Evolutionary conservation across 768 basidiomycete species (phyloP).

Genomic region (Ephemerocybe angulata): DNA sequence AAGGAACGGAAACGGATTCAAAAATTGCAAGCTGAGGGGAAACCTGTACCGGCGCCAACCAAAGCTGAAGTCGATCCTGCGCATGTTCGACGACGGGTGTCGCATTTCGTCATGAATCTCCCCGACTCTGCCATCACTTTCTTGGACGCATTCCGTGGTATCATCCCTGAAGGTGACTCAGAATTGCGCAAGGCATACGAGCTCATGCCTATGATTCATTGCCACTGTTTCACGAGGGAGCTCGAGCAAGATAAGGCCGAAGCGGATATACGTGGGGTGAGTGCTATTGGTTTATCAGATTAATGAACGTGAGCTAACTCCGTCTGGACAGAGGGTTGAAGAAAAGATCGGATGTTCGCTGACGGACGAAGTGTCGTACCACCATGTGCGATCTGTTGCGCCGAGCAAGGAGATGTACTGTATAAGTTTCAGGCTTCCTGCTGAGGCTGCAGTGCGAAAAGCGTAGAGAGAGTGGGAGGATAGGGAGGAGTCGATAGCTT

Average conservation of each 20-base stretch:
- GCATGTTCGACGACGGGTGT: slow-evolving; percentile 47
- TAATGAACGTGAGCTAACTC: slow-evolving; percentile 8
- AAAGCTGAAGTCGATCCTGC: slow-evolving; percentile 10
- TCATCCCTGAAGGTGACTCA: slow-evolving; percentile 41
- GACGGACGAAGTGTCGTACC: slow-evolving; percentile 47
- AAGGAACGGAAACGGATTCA: slow-evolving; percentile 36
- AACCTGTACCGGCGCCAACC: slow-evolving; percentile 9
- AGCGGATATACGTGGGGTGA: slow-evolving; percentile 76
- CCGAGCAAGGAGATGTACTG: slow-evolving; percentile 99
- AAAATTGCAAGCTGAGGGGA: slow-evolving; percentile 20
- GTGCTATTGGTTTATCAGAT: slow-evolving; percentile 21
- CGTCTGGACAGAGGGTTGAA: slow-evolving; percentile 59
- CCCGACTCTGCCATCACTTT: slow-evolving; percentile 90
- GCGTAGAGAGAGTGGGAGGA: slow-evolving; percentile 2
- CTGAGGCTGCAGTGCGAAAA: slow-evolving; percentile 32
- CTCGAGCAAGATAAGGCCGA: slow-evolving; percentile 59
- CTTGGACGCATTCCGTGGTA: slow-evolving; percentile 82
- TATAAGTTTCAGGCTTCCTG: slow-evolving; percentile 67
- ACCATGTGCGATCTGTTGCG: slow-evolving; percentile 88
- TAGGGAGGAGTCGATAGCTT: background rate
- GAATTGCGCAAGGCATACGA: slow-evolving; percentile 46
- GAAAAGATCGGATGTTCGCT: slow-evolving; percentile 56
- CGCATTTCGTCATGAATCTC: slow-evolving; percentile 97
- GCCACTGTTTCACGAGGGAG: slow-evolving; percentile 94
- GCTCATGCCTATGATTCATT: slow-evolving; percentile 88